Evolutionary conservation across 2,329 filamentous ascomycete species (phyloP).

Genomic region (Alternaria sp.): DNA sequence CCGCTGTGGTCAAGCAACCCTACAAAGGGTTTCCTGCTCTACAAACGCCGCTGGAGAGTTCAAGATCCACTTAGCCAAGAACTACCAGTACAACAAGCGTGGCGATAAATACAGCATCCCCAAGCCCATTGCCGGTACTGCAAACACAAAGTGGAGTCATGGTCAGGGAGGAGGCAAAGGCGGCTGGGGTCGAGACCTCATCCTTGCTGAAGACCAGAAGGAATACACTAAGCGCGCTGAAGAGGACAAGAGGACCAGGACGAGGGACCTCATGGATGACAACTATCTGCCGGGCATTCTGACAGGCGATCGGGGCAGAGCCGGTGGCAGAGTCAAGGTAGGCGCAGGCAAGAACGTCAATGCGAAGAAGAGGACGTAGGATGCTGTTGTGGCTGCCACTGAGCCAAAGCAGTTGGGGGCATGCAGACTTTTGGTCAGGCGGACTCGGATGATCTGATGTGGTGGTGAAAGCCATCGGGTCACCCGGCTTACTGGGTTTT

Average conservation of each 20-base stretch:
- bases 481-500: background rate
- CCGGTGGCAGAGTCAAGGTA: slow-evolving; percentile 73
- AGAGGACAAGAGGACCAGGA: slow-evolving; percentile 69
- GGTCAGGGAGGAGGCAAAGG: slow-evolving; percentile 76
- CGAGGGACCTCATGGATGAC: slow-evolving; percentile 90
- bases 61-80: slow-evolving; percentile 85
- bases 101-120: slow-evolving; percentile 93
- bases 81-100: slow-evolving; percentile 94
- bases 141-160: slow-evolving; percentile 73
- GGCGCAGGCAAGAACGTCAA: slow-evolving; percentile 90
- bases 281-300: slow-evolving; percentile 88
- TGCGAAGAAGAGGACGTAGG: slow-evolving; percentile 65
- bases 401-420: background rate
- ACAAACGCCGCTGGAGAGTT: slow-evolving; percentile 83
- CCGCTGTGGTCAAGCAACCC: slow-evolving; percentile 83
- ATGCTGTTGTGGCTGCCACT: background rate
- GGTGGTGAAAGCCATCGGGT: background rate
- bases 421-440: background rate
- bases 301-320: slow-evolving; percentile 74
- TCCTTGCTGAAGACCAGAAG: slow-evolving; percentile 94
- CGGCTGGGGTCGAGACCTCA: slow-evolving; percentile 83
- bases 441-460: background rate
- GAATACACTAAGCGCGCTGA: slow-evolving; percentile 74
- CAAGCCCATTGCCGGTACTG: slow-evolving; percentile 80
- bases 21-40: slow-evolving; percentile 84